Evolutionary conservation across 495 filamentous ascomycete genomes (phyloP).

Genomic region (Oleoguttula mirabilis): DNA sequence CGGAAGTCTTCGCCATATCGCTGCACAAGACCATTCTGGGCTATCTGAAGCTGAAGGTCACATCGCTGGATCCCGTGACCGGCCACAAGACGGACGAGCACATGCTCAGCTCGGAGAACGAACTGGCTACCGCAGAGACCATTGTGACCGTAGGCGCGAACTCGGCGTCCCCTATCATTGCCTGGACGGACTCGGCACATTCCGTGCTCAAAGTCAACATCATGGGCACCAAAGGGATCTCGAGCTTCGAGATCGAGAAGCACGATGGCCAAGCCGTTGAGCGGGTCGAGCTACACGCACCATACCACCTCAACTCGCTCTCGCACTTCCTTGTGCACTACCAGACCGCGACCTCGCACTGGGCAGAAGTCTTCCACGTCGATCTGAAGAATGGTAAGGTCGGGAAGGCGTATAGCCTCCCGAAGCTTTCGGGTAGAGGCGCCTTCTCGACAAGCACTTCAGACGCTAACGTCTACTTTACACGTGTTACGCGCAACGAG

Average conservation of each 20-base stretch:
- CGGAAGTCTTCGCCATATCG: slow-evolving; percentile 63
- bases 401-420: slow-evolving; percentile 62
- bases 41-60: slow-evolving; percentile 60
- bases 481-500: slow-evolving; percentile 60
- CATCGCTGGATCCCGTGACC: slow-evolving; percentile 54
- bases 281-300: slow-evolving; percentile 60
- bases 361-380: slow-evolving; percentile 77
- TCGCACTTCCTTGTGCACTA: slow-evolving; percentile 80
- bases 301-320: slow-evolving; percentile 52
- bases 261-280: slow-evolving; percentile 47
- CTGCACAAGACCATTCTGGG: slow-evolving; percentile 56
- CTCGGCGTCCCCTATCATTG: slow-evolving; percentile 67
- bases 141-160: slow-evolving; percentile 75
- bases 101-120: slow-evolving; percentile 56
- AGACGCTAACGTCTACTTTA: slow-evolving; percentile 79
- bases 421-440: slow-evolving; percentile 53
- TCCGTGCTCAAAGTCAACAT: slow-evolving; percentile 67
- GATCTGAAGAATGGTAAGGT: slow-evolving; percentile 53
- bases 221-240: slow-evolving; percentile 57
- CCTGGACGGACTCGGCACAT: slow-evolving; percentile 62
- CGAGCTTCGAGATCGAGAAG: slow-evolving; percentile 38
- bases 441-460: slow-evolving; percentile 67
- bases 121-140: slow-evolving; percentile 52
- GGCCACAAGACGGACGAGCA: slow-evolving; percentile 56
- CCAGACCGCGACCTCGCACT: slow-evolving; percentile 55